These are phyloP conservation scores for Flammula alnicola DNA, from an alignment of 1,284 basidiomycete species.

Conservation along the genomic window DNA sequence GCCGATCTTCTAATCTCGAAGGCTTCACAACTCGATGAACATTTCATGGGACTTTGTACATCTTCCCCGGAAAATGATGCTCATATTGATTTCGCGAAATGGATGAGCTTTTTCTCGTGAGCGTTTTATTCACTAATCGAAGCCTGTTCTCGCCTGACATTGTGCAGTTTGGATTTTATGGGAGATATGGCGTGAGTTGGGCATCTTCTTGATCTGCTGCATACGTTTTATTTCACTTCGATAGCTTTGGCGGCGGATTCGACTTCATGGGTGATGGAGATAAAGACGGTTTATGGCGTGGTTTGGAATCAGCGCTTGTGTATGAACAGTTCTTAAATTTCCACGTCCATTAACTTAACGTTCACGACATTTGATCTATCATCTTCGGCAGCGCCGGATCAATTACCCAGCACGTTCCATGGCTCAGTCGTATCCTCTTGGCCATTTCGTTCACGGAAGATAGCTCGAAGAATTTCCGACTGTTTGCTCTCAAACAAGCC, in stretches of 20 bases:
- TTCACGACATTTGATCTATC: no score
- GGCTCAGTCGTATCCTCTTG: no score
- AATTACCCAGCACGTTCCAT: no score
- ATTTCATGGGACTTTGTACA: conserved; percentile 29
- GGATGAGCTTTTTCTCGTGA: conserved; percentile 57
- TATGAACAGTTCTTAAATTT: no score
- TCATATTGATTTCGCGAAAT: conserved; percentile 44
- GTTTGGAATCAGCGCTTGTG: no score
- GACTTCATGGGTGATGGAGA: conserved; percentile 39
- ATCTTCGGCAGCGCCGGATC: no score
- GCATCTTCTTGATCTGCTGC: background rate
- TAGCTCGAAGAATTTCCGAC: no score
- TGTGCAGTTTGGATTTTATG: conserved; percentile 60
- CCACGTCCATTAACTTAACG: no score
- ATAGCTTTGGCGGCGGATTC: conserved; percentile 17
- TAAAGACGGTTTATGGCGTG: no score
- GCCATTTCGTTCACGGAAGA: no score
- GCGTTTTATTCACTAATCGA: conserved; percentile 16
- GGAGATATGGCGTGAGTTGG: conserved; percentile 57
- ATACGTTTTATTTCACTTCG: background rate
- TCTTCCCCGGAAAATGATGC: conserved; percentile 3
- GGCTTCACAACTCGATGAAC: conserved; percentile 40
- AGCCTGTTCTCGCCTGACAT: background rate
- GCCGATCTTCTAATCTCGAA: conserved; percentile 45
- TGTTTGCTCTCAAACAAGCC: no score